Evolutionary conservation across 768 basidiomycete genomes (phyloP).

Genomic region (Boletales sp.): DNA sequence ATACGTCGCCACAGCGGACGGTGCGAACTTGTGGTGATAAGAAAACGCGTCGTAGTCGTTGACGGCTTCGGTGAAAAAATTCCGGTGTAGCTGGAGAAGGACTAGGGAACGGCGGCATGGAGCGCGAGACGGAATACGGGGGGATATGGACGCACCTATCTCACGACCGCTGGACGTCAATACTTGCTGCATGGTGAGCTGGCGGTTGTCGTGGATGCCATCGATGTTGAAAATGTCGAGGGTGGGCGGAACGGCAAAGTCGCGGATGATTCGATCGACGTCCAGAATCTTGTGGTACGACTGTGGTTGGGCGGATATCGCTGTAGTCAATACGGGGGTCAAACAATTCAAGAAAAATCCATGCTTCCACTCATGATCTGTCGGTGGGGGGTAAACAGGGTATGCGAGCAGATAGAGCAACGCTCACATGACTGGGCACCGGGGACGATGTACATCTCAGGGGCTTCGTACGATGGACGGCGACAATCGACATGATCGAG

Average conservation of each 20-base stretch:
- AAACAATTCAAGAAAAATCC: conserved; percentile 61
- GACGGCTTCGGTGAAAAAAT: conserved; percentile 65
- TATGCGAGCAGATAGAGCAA: conserved; percentile 4
- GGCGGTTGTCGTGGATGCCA: conserved; percentile 41
- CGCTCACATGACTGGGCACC: conserved; percentile 29
- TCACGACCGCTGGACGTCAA: conserved; percentile 58
- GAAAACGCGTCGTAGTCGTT: conserved; percentile 51
- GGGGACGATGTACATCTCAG: conserved; percentile 28
- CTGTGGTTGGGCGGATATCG: conserved; percentile 49
- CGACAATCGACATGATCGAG: conserved; percentile 63
- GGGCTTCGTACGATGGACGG: conserved; percentile 32
- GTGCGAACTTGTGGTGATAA: conserved; percentile 58
- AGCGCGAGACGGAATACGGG: conserved; percentile 1
- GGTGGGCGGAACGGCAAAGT: conserved; percentile 50
- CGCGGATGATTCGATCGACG: conserved; percentile 53
- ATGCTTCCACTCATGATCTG: conserved; percentile 73
- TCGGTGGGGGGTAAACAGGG: conserved; percentile 8
- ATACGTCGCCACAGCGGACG: conserved; percentile 70
- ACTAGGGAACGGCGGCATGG: conserved; percentile 35
- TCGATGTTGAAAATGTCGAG: conserved; percentile 43
- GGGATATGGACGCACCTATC: conserved; percentile 44
- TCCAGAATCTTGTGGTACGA: conserved; percentile 49
- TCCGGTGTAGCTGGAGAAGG: conserved; percentile 63
- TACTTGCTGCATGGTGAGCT: conserved; percentile 62
- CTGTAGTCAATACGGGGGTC: conserved; percentile 57